phyloP scores from a whole-genome alignment of 345 rosid genomes.

The Eucalyptus sp. region DNA sequence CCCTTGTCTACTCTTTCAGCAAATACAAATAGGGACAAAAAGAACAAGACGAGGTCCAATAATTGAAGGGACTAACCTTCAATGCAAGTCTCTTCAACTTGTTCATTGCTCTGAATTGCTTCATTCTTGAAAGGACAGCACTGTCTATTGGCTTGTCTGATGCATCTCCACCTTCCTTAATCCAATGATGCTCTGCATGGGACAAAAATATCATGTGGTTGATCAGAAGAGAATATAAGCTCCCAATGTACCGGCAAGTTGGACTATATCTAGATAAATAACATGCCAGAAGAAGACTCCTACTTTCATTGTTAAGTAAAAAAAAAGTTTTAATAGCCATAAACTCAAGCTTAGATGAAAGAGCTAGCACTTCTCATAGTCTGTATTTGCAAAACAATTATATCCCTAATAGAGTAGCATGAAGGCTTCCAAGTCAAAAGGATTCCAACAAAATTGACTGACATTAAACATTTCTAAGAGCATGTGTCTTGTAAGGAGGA shows the following conservation, averaged over 20 bases:
- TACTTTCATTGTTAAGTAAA: neutral
- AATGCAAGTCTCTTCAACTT: conserved; percentile 87
- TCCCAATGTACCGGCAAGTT: neutral
- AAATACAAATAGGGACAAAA: neutral
- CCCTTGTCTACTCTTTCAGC: neutral
- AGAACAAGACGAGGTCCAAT: neutral
- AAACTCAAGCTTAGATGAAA: neutral
- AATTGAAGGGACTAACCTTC: conserved; percentile 31
- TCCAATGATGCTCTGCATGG: conserved; percentile 59
- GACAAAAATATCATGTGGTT: neutral
- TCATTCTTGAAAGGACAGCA: conserved; percentile 91
- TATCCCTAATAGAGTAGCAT: neutral
- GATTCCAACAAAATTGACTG: neutral
- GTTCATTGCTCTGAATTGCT: conserved; percentile 93
- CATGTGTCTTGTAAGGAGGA: neutral
- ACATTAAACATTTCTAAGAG: neutral
- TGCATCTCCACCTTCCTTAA: conserved; percentile 65
- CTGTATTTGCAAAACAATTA: neutral
- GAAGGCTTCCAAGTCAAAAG: neutral
- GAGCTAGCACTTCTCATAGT: neutral
- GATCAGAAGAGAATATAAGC: neutral
- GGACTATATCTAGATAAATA: neutral
- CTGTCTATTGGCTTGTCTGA: conserved; percentile 85
- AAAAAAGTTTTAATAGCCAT: neutral
- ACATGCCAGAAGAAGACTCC: neutral